Percentiles rank a stretch among this genome's conserved stretches.
Conservation (phyloP, 495 filamentous ascomycete species). For the Penicillium samsonianum region DNA sequence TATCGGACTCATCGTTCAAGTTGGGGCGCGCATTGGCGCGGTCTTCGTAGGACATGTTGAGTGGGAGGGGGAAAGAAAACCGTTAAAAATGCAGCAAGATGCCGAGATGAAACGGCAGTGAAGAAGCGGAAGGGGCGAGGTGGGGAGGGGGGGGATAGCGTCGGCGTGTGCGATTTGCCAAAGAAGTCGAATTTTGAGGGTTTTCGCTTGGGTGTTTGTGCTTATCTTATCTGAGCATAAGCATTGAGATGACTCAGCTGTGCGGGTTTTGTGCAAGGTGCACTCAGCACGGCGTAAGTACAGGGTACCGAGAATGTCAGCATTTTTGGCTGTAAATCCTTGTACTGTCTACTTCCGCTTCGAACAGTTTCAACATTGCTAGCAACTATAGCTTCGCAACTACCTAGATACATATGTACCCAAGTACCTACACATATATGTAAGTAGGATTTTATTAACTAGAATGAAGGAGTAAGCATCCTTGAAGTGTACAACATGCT, state of each 20-base stretch:
- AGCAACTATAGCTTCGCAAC: not conserved
- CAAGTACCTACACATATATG: not conserved
- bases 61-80: conserved; percentile 19
- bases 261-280: not conserved
- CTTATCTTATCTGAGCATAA: conserved; percentile 54
- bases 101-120: conserved; percentile 28
- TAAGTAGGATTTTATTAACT: not conserved
- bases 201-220: conserved; percentile 53
- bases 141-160: conserved; percentile 36
- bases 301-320: not conserved
- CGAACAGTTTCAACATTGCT: not conserved
- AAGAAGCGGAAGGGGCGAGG: conserved; percentile 24
- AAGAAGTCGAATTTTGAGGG: conserved; percentile 54
- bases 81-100: conserved; percentile 16
- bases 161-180: conserved; percentile 50
- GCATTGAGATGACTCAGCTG: conserved; percentile 36
- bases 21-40: conserved; percentile 52
- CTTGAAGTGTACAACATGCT: not conserved
- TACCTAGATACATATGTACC: not conserved
- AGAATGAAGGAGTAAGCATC: not conserved
- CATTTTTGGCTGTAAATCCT: not conserved
- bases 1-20: conserved; percentile 81
- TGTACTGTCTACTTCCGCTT: not conserved
- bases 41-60: conserved; percentile 54
- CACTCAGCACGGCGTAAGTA: not conserved